Conservation (phyloP, 306 rosid species). For the Quillaja saponaria region DNA sequence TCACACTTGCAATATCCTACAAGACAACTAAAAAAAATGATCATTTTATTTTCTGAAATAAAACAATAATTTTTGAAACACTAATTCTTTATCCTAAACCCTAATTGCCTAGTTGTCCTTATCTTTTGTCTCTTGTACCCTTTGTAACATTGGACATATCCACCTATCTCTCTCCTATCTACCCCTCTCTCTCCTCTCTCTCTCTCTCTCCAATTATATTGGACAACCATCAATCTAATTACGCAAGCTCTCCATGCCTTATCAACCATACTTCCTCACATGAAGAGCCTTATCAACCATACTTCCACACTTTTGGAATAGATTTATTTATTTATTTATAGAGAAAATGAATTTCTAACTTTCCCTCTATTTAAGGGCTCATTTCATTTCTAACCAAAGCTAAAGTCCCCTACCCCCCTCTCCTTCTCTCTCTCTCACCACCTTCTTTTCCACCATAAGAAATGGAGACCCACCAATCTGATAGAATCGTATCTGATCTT, state of each 20-base stretch:
- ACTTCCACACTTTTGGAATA: too few relatives aligned
- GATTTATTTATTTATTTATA: neutral
- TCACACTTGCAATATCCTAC: neutral
- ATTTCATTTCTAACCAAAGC: neutral
- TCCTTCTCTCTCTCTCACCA: neutral
- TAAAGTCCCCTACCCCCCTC: neutral
- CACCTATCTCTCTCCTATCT: neutral
- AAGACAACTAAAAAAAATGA: neutral
- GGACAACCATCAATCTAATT: conserved; percentile 40
- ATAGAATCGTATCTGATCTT: conserved; percentile 8
- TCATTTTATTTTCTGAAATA: neutral
- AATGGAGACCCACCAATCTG: conserved; percentile 36
- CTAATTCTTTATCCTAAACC: neutral
- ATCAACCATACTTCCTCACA: neutral
- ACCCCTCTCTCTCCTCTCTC: neutral
- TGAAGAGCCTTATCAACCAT: too few relatives aligned
- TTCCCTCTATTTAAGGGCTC: neutral
- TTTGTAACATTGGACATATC: neutral
- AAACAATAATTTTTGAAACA: too few relatives aligned
- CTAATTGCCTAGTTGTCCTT: neutral
- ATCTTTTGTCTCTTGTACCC: neutral
- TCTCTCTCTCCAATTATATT: conserved; percentile 7
- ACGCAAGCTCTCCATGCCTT: neutral
- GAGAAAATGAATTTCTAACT: neutral
- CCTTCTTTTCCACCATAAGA: neutral